phyloP scores from a whole-genome alignment of 129 eudicot species.

The Heracleum sosnowskyi region DNA sequence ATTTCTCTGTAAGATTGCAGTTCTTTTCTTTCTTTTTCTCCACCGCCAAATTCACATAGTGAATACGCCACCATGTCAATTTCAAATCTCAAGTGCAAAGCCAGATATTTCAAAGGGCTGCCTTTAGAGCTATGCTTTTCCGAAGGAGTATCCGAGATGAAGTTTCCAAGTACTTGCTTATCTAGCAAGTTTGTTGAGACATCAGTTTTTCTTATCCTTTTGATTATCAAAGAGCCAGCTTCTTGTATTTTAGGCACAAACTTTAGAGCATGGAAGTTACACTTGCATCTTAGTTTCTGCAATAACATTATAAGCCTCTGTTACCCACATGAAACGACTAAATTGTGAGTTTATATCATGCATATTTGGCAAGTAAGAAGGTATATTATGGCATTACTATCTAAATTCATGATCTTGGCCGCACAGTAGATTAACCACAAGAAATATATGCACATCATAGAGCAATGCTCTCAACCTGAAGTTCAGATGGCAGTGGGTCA shows the following conservation, averaged over 20 bases:
- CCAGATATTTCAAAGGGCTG: slow-evolving; percentile 58
- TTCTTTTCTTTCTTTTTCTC: slow-evolving; percentile 52
- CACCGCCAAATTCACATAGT: slow-evolving; percentile 87
- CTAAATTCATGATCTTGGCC: neutral
- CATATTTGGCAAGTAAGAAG: neutral
- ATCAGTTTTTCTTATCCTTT: slow-evolving; percentile 50
- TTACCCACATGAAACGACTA: neutral
- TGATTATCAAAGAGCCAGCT: slow-evolving; percentile 56
- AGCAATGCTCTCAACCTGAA: slow-evolving; percentile 48
- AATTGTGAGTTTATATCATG: neutral
- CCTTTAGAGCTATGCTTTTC: slow-evolving; percentile 10
- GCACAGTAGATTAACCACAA: neutral
- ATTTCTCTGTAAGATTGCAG: slow-evolving; percentile 76
- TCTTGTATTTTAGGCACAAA: slow-evolving; percentile 77
- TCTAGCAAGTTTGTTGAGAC: slow-evolving; percentile 50
- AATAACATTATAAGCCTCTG: slow-evolving; percentile 15
- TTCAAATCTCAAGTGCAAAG: slow-evolving; percentile 89
- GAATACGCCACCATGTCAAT: slow-evolving; percentile 97
- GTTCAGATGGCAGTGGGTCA: slow-evolving; percentile 71
- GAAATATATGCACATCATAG: neutral
- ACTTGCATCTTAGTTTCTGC: slow-evolving; percentile 91
- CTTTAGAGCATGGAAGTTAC: slow-evolving; percentile 88
- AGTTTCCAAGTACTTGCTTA: slow-evolving; percentile 62
- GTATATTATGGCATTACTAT: neutral
- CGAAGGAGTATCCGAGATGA: slow-evolving; percentile 24